Evolutionary conservation across 176 grass and related monocot species (phyloP), one percentile per base, ranked within the genome.

Genomic region (Areca catechu): DNA sequence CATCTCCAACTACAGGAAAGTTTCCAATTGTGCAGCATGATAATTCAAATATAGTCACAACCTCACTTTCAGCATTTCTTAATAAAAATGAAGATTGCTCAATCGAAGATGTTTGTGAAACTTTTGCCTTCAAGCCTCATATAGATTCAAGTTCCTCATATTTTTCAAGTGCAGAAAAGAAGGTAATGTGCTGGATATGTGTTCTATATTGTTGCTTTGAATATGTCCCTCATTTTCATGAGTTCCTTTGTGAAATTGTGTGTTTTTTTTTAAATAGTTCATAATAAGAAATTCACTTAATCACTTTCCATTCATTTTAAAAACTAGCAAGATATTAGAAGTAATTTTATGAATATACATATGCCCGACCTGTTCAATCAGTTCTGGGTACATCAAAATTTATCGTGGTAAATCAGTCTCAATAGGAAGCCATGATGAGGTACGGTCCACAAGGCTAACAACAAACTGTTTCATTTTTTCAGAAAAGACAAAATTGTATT

Each of bases 1-100:
- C 81, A 80, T 99, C 88, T 73, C 94, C 94, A 69, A 93, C 94
- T 62, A 99, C 84, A 17, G 94, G 84, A 14, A 93, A 83, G 61
- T 76, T 89, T 57, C 77, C 83, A 16, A 87, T 75, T 81, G 72
- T 66, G 19, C 70, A 67, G 66, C 72, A 51, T 69, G n/a, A 37
- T 28, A 56, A 65, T 60, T 59, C 58, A 17, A 86, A 53, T 16
- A 58, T 71, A 66, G 61, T 79, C 54, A 57, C 73, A 58, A 51
- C 16, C 63, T 58, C 52, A 49, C 17, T 54, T 53, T 43, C 34
- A 43, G 34, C 1, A 20, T 4, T 4, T 54, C 18, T 53, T 21
- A 52, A 70, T 51, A 75, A 64, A 58, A 60, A 18, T 59, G 66
- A 69, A 48, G 49, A 70, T 69, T 54, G 62, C n/a, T 1, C 55